Conservation (phyloP, 805 yeast genomes). For the Saccharomycopsis amapae region DNA sequence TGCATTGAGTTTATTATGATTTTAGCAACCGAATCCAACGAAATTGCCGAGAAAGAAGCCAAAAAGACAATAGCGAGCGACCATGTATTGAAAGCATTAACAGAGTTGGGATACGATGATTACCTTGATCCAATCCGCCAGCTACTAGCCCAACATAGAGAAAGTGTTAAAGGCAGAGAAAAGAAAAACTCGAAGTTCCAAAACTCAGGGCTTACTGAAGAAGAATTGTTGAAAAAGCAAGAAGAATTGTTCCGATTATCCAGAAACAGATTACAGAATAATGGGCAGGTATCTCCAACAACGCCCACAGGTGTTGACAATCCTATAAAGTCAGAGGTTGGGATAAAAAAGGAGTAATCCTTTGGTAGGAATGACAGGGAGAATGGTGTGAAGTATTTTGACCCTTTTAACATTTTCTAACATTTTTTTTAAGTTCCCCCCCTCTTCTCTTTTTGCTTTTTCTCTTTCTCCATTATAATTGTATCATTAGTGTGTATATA, state of each 20-base stretch:
- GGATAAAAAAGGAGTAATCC: no score
- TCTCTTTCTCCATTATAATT: no score
- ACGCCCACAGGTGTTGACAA: conserved; percentile 6
- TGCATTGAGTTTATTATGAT: conserved; percentile 96
- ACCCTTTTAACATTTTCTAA: no score
- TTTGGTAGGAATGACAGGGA: no score
- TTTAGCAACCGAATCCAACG: conserved; percentile 86
- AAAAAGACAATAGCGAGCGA: conserved; percentile 96
- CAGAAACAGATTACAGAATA: conserved; percentile 50
- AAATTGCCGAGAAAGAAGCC: conserved; percentile 91
- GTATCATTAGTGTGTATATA: no score
- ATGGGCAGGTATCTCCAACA: conserved; percentile 8
- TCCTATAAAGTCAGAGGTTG: conserved; percentile 1
- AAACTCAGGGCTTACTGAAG: conserved; percentile 86
- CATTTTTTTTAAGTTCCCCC: no score
- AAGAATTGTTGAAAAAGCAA: conserved; percentile 84
- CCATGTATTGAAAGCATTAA: conserved; percentile 85
- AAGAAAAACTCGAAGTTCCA: conserved; percentile 89
- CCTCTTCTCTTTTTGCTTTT: no score
- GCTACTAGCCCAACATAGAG: conserved; percentile 81
- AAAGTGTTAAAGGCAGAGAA: conserved; percentile 79
- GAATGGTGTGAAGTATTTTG: no score
- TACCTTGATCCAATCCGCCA: conserved; percentile 77
- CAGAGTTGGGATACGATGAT: conserved; percentile 78
- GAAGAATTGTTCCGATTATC: conserved; percentile 84